Base-by-base conservation (phyloP, 768 basidiomycete genomes). In the Boletus edulis region DNA sequence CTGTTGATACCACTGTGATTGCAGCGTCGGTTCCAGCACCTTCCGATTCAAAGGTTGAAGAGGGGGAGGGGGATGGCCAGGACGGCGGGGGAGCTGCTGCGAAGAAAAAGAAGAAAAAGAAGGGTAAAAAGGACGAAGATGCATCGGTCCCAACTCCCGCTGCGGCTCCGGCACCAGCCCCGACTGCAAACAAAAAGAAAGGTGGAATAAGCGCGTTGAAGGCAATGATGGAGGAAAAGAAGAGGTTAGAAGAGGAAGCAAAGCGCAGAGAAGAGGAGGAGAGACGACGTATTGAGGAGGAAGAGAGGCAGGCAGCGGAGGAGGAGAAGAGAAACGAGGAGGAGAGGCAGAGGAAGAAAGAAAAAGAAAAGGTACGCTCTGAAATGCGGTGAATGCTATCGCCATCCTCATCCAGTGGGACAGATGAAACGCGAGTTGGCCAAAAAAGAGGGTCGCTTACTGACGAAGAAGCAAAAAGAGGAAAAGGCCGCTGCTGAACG, bases 381-480 rank as follows among this genome's bases (percentile, higher is more conserved):
- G 6, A 55, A 49, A 46, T 55, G 5, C 13, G 32, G 22, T 49
- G 5, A 11, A 44, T 47, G 31, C 35, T 13, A 31, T 51, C 52
- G 14, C 44, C 46, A 10, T 29, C 40, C 50, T 55, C 38, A 49
- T 34, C 40, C 11, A n/a, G 29, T 44, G 43, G 48, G 46, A 50
- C 65, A 95, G 94, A 87, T 83, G 43, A 97, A 96, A 72, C 85
- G 85, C 49, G 95, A 97, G 63, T 69, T 89, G 49, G 87, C 90
- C 14, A 93, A 90, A 80, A 96, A 94, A 70, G 95, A 98, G 74
- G 97, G 97, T 22, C 84, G 89, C 44, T 75, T 96, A 24, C 79
- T 98, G 47, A 98, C 96, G n/a, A 94, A 96, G 72, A 97, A 95
- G 73, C 95, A 98, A 71, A 96, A 94, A 72, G 89, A 92, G 66